These are phyloP conservation scores for Taphrina pruni DNA, from an alignment of 1,139 yeast genomes.

Conservation along the genomic window DNA sequence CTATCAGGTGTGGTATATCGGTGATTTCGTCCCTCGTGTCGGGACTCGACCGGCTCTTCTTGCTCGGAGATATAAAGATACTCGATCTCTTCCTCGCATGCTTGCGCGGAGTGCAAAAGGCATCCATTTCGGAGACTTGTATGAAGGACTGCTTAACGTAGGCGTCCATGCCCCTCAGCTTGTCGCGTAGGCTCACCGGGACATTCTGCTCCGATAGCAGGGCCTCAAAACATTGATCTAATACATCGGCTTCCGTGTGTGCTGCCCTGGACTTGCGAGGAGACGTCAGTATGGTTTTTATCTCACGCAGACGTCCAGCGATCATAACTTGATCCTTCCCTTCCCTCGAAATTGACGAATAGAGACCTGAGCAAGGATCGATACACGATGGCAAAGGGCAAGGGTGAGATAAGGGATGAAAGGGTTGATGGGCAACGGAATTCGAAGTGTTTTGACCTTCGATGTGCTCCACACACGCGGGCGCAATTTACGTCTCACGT, in stretches of 20 bases:
- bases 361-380: no score
- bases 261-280: constrained; percentile 17
- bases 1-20: constrained; percentile 5
- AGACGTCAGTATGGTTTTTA: constrained; percentile 19
- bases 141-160: constrained; percentile 25
- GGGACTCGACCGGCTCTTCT: background rate
- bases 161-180: constrained; percentile 27
- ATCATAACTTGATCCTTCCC: background rate
- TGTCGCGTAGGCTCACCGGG: constrained; percentile 23
- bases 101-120: constrained; percentile 15
- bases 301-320: constrained; percentile 1
- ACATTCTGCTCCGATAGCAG: constrained; percentile 21
- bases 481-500: constrained; percentile 4
- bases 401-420: background rate
- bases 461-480: constrained; percentile 5
- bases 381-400: no score
- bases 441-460: constrained; percentile 14
- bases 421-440: background rate
- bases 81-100: constrained; percentile 24
- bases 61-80: constrained; percentile 21
- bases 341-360: no score
- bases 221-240: constrained; percentile 16
- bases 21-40: background rate
- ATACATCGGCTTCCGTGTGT: constrained; percentile 4
- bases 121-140: background rate